Evolutionary conservation across 176 grass and related monocot species (phyloP), one percentile per base, ranked within the genome.

Genomic region (Eragrostis curvula): DNA sequence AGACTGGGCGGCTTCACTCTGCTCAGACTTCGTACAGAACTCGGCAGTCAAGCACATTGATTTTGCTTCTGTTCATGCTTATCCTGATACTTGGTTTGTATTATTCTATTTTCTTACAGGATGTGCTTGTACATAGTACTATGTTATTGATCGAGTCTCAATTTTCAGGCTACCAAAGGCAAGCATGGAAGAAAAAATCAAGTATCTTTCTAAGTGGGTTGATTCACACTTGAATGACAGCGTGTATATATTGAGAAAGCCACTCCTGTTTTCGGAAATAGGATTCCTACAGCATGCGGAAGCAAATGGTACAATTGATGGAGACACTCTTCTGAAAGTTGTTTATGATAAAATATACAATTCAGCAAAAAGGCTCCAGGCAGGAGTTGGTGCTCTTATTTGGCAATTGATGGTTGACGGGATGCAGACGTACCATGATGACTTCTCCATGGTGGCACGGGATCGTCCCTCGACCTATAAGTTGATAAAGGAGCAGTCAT

Each of bases 331-430:
- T 78, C 82, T 98, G 60, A 89, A 89, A 74, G 70, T 91, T 51
- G 79, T 98, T 49, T 98, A 98, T 73, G 96, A 98, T 78, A 91
- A 93, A 80, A 85, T 98, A 43, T 95, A 89, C 2, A 77, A 88
- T 67, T 98, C 96, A 41, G 92, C 92, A 12, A 91, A 81, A 80
- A 93, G 86, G 43, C 55, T 49, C 61, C 84, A 87, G 74, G 92
- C 90, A 72, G 96, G 92, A 70, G 76, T 84, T 27, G 96, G 96
- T 28, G 90, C 92, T 86, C 88, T 98, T 30, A 86, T 98, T 82
- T 98, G 96, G 96, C 96, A 98, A 73, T 79, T 95, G 80, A 93
- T 92, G 69, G 84, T 95, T 18, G 92, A 93, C 91, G 90, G 91
- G 72, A 93, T 67, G 50, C 88, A 78, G 16, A 88, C 67, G 77